Evolutionary conservation across 1,284 basidiomycete species (phyloP).

Genomic region (Pseudozyma tsukubaensis): DNA sequence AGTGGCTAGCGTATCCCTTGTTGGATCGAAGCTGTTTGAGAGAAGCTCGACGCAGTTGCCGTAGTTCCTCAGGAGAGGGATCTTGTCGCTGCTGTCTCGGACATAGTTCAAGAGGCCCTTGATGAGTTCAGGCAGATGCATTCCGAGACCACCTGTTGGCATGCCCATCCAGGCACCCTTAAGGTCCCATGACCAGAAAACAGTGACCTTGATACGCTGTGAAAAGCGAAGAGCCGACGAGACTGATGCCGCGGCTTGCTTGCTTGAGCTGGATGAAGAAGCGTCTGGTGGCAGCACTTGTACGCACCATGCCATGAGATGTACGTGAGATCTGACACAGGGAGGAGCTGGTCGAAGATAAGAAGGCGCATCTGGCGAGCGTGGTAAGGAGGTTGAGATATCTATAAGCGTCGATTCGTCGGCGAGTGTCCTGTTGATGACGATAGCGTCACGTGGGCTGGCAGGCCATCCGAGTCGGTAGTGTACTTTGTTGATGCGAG

Average conservation of each 20-base stretch:
- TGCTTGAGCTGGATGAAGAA: conserved; percentile 65
- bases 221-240: conserved; percentile 20
- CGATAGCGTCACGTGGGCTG: conserved; percentile 72
- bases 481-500: conserved; percentile 86
- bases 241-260: conserved; percentile 3
- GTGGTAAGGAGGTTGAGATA: conserved; percentile 93
- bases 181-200: conserved; percentile 97
- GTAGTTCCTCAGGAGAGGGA: conserved; percentile 82
- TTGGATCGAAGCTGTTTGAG: conserved; percentile 80
- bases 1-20: conserved; percentile 83
- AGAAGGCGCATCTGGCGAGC: conserved; percentile 88
- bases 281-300: conserved; percentile 74
- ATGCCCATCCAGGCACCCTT: conserved; percentile 78
- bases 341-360: conserved; percentile 94
- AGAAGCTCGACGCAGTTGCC: conserved; percentile 85
- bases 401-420: conserved; percentile 79
- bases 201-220: conserved; percentile 74
- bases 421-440: conserved; percentile 45
- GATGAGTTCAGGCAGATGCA: conserved; percentile 82
- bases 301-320: conserved; percentile 91
- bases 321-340: conserved; percentile 89
- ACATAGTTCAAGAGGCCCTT: conserved; percentile 82
- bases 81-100: conserved; percentile 77
- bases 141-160: conserved; percentile 59
- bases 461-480: conserved; percentile 96